Conservation (phyloP, 129 eudicot genomes). For the Mikania micrantha region DNA sequence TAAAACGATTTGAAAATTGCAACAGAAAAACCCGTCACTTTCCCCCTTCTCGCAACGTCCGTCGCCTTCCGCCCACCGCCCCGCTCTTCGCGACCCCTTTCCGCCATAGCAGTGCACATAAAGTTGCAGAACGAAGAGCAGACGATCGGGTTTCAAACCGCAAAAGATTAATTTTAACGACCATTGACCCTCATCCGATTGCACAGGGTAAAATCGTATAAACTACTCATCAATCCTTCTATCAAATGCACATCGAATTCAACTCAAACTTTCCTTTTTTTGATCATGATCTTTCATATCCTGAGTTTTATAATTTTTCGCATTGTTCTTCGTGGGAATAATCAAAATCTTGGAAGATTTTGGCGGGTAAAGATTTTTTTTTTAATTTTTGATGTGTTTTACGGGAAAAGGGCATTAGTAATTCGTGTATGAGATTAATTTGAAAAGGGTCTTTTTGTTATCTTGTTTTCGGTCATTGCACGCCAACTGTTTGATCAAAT, state of each 20-base stretch:
- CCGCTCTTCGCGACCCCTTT: not conserved
- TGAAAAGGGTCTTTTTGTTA: not conserved
- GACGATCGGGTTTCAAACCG: not conserved
- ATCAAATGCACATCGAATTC: not conserved
- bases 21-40: constrained; percentile 50
- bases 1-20: constrained; percentile 16
- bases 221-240: not conserved
- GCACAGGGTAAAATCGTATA: not conserved
- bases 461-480: not conserved
- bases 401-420: not conserved
- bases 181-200: not conserved
- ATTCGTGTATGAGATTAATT: not conserved
- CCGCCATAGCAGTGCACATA: constrained; percentile 8
- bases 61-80: not conserved
- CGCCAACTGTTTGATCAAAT: constrained; percentile 13
- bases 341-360: constrained; percentile 14
- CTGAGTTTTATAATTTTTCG: not conserved
- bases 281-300: not conserved
- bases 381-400: not conserved
- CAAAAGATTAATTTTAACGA: not conserved
- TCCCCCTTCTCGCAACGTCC: constrained; percentile 18
- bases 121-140: not conserved
- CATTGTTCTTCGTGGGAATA: not conserved
- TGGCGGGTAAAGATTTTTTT: constrained; percentile 14
- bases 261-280: not conserved